Percentiles rank a stretch among this genome's conserved stretches.
phyloP scores from a whole-genome alignment of 1,139 yeast species.

The Candida freyschussii region DNA sequence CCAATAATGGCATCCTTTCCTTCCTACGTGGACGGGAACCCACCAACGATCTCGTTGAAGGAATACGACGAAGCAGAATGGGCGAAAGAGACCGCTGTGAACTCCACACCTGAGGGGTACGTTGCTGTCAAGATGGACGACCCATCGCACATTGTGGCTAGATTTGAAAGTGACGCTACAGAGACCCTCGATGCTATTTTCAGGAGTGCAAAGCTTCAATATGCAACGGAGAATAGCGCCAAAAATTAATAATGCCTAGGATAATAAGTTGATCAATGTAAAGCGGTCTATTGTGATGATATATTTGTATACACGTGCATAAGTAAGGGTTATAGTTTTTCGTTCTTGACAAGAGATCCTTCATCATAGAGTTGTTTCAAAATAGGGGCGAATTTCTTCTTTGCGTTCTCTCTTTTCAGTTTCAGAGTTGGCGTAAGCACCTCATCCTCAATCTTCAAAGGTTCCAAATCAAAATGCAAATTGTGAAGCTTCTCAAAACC shows the following conservation, averaged over 20 bases:
- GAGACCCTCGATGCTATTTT: slow-evolving; percentile 41
- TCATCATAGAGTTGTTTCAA: slow-evolving; percentile 49
- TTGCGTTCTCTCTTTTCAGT: slow-evolving; percentile 44
- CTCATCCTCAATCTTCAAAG: slow-evolving; percentile 43
- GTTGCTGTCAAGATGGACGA: slow-evolving; percentile 45
- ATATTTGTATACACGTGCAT: too few relatives aligned
- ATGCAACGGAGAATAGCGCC: slow-evolving; percentile 13
- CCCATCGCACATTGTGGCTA: slow-evolving; percentile 42
- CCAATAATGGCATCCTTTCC: slow-evolving; percentile 31
- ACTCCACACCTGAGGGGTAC: slow-evolving; percentile 34
- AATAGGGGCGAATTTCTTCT: slow-evolving; percentile 38
- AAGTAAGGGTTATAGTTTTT: slow-evolving; percentile 23
- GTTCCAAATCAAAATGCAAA: slow-evolving; percentile 42
- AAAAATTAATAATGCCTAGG: too few relatives aligned
- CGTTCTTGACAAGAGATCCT: slow-evolving; percentile 31
- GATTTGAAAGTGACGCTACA: slow-evolving; percentile 34
- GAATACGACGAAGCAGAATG: slow-evolving; percentile 51
- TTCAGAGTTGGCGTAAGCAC: slow-evolving; percentile 52
- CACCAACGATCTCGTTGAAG: slow-evolving; percentile 41
- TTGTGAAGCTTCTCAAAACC: slow-evolving; percentile 47
- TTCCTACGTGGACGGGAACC: slow-evolving; percentile 39
- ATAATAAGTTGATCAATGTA: too few relatives aligned
- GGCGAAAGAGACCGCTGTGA: slow-evolving; percentile 49
- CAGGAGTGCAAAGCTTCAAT: slow-evolving; percentile 39
- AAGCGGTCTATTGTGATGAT: too few relatives aligned